Base-by-base conservation (phyloP, 2,329 filamentous ascomycete genomes). In the Botrytis fabae region DNA sequence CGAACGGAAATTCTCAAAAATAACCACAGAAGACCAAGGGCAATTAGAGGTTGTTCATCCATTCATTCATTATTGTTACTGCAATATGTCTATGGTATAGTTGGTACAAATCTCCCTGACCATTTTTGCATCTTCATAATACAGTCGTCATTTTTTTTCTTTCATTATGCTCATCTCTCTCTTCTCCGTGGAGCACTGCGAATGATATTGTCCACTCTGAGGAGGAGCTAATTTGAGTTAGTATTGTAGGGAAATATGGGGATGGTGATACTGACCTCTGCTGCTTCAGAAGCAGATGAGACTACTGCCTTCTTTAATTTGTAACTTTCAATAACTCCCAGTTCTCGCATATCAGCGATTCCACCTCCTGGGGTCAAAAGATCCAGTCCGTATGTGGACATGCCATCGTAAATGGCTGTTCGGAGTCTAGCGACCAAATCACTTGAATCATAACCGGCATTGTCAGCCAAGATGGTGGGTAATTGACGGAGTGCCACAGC, bases 241-340 rank as follows among this genome's bases (percentile, higher is more conserved):
- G 82, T 72, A 78, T 71, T 66, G 54, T 44, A 48, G 28, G 46
- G 35, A 70, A 38, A 70, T 69, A 77, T 77, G 40, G 71, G 61
- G 40, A 28, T 48, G 44, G 48, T 28, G 8, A 61, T 42, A 82
- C 90, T 85, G 86, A 97, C 94, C 89, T 99, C 96, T 77, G 96
- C 95, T 75, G 96, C 96, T 85, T 99, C 96, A 73, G 94, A 97
- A 35, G 96, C 96, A 75, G 94, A 97, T 70, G 93, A 97, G 69
- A 99, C 96, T 71, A 99, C 96, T n/a, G 96, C 96, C 82, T 90
- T 92, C 89, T 99, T 99, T 82, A 99, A 85, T 88, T 99, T 99
- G 87, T 98, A 98, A 83, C 94, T 97, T 85, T 99, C 96, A 78
- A 99, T 92, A 42, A 99, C 95, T 62, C 96, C 96, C 65, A 97